Evolutionary conservation across 2,329 filamentous ascomycete genomes (phyloP).

Genomic region (Pyricularia sp.): DNA sequence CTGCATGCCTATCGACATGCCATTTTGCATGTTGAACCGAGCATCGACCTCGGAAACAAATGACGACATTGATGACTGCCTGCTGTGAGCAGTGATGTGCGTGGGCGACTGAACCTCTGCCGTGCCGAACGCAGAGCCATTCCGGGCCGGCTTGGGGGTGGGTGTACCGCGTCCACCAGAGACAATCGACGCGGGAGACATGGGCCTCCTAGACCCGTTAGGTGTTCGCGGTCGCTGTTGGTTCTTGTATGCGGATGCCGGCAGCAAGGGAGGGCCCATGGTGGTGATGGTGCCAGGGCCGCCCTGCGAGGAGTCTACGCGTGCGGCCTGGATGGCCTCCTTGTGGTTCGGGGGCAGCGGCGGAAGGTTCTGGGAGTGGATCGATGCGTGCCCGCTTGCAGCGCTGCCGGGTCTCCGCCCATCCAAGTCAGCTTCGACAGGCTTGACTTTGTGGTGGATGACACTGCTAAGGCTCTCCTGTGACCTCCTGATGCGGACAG

Average conservation of each 20-base stretch:
- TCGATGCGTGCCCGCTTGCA: conserved; percentile 43
- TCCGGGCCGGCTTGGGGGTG: conserved; percentile 40
- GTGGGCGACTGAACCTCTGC: conserved; percentile 36
- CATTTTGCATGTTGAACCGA: conserved; percentile 66
- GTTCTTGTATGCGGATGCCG: conserved; percentile 54
- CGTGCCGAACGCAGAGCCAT: conserved; percentile 28
- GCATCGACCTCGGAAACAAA: conserved; percentile 90
- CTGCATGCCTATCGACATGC: conserved; percentile 32
- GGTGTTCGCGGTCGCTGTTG: conserved; percentile 47
- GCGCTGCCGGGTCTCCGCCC: conserved; percentile 56
- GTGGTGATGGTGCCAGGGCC: conserved; percentile 20
- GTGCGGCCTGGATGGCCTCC: conserved; percentile 71
- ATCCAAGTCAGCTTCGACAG: conserved; percentile 21
- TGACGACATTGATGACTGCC: conserved; percentile 81
- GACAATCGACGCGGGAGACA: conserved; percentile 29
- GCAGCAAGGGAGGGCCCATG: conserved; percentile 79
- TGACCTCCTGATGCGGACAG: conserved; percentile 30
- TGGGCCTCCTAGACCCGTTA: conserved; percentile 30
- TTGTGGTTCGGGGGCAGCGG: conserved; percentile 74
- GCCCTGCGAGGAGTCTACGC: conserved; percentile 36
- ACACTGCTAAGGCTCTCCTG: conserved; percentile 36
- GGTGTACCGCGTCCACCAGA: conserved; percentile 32
- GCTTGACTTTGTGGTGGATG: conserved; percentile 23
- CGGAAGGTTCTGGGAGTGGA: conserved; percentile 32
- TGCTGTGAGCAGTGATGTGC: conserved; percentile 28